A percentile compares a stretch with the other conserved stretches of the same genome.
These are phyloP conservation scores for Pleurotus tuber-regium DNA, from an alignment of 768 basidiomycete species.

Conservation along the genomic window DNA sequence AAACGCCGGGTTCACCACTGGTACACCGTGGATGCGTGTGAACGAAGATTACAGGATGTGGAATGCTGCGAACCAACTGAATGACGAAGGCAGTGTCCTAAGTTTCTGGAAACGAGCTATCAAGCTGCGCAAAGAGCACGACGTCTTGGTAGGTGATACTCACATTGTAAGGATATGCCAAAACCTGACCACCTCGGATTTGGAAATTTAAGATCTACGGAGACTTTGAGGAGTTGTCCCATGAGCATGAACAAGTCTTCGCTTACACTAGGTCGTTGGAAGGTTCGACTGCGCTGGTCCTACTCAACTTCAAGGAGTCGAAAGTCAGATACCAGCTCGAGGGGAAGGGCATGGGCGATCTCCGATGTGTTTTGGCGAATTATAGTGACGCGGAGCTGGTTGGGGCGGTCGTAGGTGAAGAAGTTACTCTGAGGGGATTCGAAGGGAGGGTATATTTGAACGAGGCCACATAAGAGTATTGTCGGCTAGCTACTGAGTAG, in stretches of 20 bases:
- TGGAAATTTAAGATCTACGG: slow-evolving; percentile 51
- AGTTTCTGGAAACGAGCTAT: slow-evolving; percentile 62
- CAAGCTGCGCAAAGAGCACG: slow-evolving; percentile 47
- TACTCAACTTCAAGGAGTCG: slow-evolving; percentile 45
- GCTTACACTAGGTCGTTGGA: slow-evolving; percentile 47
- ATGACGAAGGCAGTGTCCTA: slow-evolving; percentile 48
- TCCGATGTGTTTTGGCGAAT: slow-evolving; percentile 28
- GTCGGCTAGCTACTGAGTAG: no score
- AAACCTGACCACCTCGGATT: no score
- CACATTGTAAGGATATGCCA: no score
- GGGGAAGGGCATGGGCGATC: slow-evolving; percentile 11
- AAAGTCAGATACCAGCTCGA: slow-evolving; percentile 21
- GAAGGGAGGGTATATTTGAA: slow-evolving; percentile 32
- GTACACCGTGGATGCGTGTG: slow-evolving; percentile 71
- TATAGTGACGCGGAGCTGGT: slow-evolving; percentile 17
- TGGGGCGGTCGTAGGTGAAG: neutral
- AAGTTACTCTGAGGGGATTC: slow-evolving; percentile 23
- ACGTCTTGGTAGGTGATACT: slow-evolving; percentile 54
- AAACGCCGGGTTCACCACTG: slow-evolving; percentile 65
- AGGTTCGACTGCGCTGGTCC: slow-evolving; percentile 33
- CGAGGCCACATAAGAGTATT: no score
- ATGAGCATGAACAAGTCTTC: slow-evolving; percentile 48
- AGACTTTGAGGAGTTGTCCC: slow-evolving; percentile 49
- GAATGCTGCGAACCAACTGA: slow-evolving; percentile 51
- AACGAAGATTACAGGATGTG: slow-evolving; percentile 63